Base-by-base conservation (phyloP, 306 rosid species). In the Fragaria iinumae region DNA sequence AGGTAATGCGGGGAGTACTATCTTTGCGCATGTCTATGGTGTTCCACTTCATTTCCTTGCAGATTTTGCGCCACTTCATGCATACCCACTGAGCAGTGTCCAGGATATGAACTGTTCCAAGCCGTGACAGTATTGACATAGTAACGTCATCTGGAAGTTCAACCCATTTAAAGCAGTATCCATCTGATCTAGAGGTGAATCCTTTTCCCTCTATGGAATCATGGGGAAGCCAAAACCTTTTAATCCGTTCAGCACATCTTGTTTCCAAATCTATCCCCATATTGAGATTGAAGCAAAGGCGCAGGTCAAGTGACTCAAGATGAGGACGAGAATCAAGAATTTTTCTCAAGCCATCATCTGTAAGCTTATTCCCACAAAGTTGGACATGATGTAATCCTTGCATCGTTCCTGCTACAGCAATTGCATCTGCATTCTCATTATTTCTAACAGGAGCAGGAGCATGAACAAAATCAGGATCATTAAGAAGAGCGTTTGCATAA, bases 221-320 rank as follows among this genome's bases (percentile, higher is more conserved):
- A 80, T 57, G 0, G 12, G 97, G 96, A 79, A 13, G 56, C 63
- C 79, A 77, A 50, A 90, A 67, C 62, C 63, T 43, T 73, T 85
- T 90, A 11, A 90, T 83, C 63, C 78, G 87, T 36, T 87, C 84
- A 4, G 70, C 63, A 82, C 93, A 89, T 75, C 82, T 73, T 50
- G 23, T 71, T 55, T 81, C 85, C 79, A 56, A 56, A 76, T 60
- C 29, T 71, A 81, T 89, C 1, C 4, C 76, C 50, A 89, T 57
- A n/a, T 29, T 74, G 64, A 93, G 48, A 69, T 84, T 80, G 77
- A 79, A 85, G 76, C 97, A 90, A 3, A 14, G 72, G 4, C 91
- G 86, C 20, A 92, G 76, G 72, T 92, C 96, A 36, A 92, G 93
- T 65, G 87, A 87, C 86, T 86, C 90, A 29, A 93, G 90, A 69